Evolutionary conservation across 1,139 yeast species (phyloP), one percentile per base, ranked within the genome.

Genomic region (Groenewaldozyma sp.): DNA sequence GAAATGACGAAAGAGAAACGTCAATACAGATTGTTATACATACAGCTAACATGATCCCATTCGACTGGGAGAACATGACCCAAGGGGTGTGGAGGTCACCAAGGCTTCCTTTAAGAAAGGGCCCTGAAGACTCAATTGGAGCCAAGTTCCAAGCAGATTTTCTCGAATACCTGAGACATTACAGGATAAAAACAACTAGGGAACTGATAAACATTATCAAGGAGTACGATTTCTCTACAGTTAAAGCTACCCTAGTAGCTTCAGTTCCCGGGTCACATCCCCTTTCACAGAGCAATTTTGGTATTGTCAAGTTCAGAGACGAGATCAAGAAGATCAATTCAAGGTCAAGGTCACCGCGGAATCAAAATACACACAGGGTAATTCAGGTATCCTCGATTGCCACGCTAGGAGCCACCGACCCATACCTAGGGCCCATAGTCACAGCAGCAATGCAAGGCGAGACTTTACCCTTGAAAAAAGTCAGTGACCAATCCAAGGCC

Each of bases 11-110:
- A 3, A 19, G 34, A 2, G 46, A 45, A 1, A 29, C 44, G 19
- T 35, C 44, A 6, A 42, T 49, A 14, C 62, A 58, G 37, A 46
- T 61, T 4, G 56, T 60, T 10, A 49, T 61, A 5, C 63, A 58
- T 39, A 61, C 65, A 0, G 62, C 62, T n/a, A 61, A 61, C 35
- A 24, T 61, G 46, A 56, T 56, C 9, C 45, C 40, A 18, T 48
- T 51, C 28, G 65, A 61, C 42, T 61, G 65, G 65, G 42, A 33
- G 29, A 44, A 38, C 2, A 53, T 56, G 58, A 49, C 60, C 21
- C 59, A 59, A 38, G 62, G 59, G 1, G 51, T 51, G 2, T 60
- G 63, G 64, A 43, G 46, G 20, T 50, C 57, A 14, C 58, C 58
- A 1, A 38, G 50, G 19, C 42, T 59, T 35, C 34, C 17, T n/a